Conservation (phyloP, 192 early-diverging fungal species). For the Endogone sp. region DNA sequence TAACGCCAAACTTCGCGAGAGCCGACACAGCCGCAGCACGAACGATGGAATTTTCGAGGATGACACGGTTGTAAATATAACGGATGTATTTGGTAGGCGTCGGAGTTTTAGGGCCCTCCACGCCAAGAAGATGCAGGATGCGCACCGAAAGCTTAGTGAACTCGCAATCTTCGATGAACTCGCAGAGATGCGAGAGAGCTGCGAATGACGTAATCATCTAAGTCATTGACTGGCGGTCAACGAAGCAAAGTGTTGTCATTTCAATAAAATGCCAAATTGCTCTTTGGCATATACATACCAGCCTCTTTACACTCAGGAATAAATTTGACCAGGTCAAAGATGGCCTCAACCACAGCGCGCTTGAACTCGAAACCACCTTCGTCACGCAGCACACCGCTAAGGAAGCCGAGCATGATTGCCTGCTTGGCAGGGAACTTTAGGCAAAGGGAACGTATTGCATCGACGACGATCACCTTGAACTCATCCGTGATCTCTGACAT, state of each 20-base stretch:
- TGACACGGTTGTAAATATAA: constrained; percentile 99
- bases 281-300: constrained; percentile 35
- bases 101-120: constrained; percentile 89
- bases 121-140: constrained; percentile 90
- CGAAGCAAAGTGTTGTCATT: neutral
- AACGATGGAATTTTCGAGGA: constrained; percentile 95
- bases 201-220: too few species aligned
- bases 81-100: constrained; percentile 94
- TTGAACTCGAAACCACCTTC: constrained; percentile 99
- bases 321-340: constrained; percentile 91
- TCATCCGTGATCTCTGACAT: constrained; percentile 99
- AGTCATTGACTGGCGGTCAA: too few species aligned
- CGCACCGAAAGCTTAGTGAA: constrained; percentile 98
- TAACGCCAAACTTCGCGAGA: constrained; percentile 89
- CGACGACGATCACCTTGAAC: constrained; percentile 99
- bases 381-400: constrained; percentile 89
- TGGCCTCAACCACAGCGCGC: constrained; percentile 93
- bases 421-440: constrained; percentile 98
- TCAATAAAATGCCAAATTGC: constrained; percentile 6
- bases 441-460: constrained; percentile 94
- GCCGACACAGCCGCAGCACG: constrained; percentile 95
- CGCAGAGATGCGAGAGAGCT: constrained; percentile 94
- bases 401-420: constrained; percentile 85
- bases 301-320: constrained; percentile 93
- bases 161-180: constrained; percentile 99